Evolutionary conservation across 768 basidiomycete genomes (phyloP).

Genomic region (Tephrocybe sp.): DNA sequence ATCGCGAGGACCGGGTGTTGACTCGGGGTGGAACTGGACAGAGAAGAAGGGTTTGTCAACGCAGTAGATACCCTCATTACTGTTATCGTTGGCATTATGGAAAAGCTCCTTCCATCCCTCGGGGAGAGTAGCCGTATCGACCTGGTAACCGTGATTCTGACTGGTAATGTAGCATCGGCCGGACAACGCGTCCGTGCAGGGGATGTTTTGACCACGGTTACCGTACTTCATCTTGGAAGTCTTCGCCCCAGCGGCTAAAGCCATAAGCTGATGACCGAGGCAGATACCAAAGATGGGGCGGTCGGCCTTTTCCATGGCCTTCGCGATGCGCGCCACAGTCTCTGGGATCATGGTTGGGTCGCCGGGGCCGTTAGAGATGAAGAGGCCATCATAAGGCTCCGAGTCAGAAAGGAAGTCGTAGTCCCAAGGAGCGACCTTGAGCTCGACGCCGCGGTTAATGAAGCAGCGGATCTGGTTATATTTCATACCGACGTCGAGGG

Average conservation of each 20-base stretch:
- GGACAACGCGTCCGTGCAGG: conserved; percentile 90
- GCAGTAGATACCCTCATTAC: conserved; percentile 97
- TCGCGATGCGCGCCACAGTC: conserved; percentile 67
- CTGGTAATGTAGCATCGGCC: conserved; percentile 99
- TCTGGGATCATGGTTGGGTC: conserved; percentile 82
- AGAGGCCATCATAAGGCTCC: conserved; percentile 90
- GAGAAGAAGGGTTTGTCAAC: conserved; percentile 95
- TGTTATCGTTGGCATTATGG: conserved; percentile 93
- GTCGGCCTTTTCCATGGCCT: conserved; percentile 68
- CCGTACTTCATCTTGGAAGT: conserved; percentile 99
- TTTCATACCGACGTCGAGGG: conserved; percentile 99
- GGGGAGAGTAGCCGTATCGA: conserved; percentile 77
- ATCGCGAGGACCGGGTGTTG: conserved; percentile 93
- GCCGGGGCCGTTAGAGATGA: conserved; percentile 97
- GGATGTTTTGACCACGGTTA: conserved; percentile 98
- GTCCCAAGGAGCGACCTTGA: conserved; percentile 98
- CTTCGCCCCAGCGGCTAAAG: conserved; percentile 88
- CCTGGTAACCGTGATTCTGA: conserved; percentile 98
- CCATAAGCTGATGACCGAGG: conserved; percentile 95
- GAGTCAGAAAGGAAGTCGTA: conserved; percentile 81
- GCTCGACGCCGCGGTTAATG: conserved; percentile 83
- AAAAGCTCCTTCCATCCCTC: conserved; percentile 92
- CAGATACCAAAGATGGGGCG: conserved; percentile 97
- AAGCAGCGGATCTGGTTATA: conserved; percentile 99
- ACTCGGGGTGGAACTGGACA: conserved; percentile 99